A percentile compares a stretch with the other conserved stretches of the same genome.
phyloP scores from a whole-genome alignment of 1,284 basidiomycete genomes.

The Cryptococcus hybrid region DNA sequence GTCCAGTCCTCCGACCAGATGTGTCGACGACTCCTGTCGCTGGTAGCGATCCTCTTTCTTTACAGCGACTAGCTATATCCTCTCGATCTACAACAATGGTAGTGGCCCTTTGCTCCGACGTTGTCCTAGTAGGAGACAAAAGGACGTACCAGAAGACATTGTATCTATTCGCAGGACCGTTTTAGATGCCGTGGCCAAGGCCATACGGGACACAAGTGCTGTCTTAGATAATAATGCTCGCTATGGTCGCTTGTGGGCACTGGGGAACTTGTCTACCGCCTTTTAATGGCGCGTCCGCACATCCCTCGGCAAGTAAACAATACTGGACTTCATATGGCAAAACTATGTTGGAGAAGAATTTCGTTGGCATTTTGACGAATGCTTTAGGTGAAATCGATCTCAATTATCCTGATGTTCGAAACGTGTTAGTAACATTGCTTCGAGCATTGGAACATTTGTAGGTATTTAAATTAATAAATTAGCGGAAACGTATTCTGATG shows the following conservation, averaged over 20 bases:
- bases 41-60: neutral
- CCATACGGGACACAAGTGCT: conserved; percentile 73
- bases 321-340: conserved; percentile 84
- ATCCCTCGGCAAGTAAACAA: conserved; percentile 63
- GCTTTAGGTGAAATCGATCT: conserved; percentile 92
- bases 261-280: conserved; percentile 86
- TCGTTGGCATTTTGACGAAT: conserved; percentile 82
- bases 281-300: conserved; percentile 73
- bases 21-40: conserved; percentile 3
- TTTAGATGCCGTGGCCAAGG: conserved; percentile 80
- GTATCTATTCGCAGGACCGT: conserved; percentile 85
- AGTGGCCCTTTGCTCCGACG: conserved; percentile 87
- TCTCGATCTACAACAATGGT: conserved; percentile 88
- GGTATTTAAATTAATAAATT: conserved; percentile 40
- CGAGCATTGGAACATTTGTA: conserved; percentile 87
- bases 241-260: conserved; percentile 84
- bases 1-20: conserved; percentile 59
- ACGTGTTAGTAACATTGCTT: conserved; percentile 79
- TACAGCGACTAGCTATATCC: conserved; percentile 59
- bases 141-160: conserved; percentile 74
- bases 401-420: conserved; percentile 89
- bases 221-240: conserved; percentile 69
- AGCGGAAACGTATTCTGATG: conserved; percentile 6
- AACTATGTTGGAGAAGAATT: conserved; percentile 98
- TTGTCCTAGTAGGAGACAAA: conserved; percentile 60